Conservation (phyloP, 2,329 filamentous ascomycete genomes). For the Clonostachys rhizophaga region DNA sequence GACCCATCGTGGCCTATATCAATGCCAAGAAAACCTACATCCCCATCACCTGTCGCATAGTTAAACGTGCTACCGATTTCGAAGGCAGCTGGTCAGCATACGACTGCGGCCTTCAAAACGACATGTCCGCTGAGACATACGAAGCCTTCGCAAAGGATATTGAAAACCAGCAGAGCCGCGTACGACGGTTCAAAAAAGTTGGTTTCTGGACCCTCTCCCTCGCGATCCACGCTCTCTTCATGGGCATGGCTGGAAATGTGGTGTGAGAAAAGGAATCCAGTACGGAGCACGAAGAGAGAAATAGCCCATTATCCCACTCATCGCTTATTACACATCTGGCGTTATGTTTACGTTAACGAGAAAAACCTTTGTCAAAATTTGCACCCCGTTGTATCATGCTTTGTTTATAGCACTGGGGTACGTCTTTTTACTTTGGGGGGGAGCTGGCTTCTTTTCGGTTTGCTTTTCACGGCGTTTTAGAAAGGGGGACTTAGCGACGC, state of each 20-base stretch:
- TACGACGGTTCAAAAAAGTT: conserved; percentile 87
- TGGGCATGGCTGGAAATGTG: conserved; percentile 86
- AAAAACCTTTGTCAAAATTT: too few species aligned
- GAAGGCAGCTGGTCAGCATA: conserved; percentile 94
- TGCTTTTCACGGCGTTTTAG: too few species aligned
- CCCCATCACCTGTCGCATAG: conserved; percentile 88
- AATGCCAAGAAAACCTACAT: conserved; percentile 95
- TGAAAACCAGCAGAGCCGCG: conserved; percentile 79
- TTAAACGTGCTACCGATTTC: conserved; percentile 85
- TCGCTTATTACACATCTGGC: too few species aligned
- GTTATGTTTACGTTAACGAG: too few species aligned
- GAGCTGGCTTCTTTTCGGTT: too few species aligned
- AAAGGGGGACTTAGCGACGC: too few species aligned
- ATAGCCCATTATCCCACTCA: too few species aligned
- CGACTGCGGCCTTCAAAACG: conserved; percentile 91
- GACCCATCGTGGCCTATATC: conserved; percentile 97
- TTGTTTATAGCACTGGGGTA: too few species aligned
- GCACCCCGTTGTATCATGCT: too few species aligned
- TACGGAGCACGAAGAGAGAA: not conserved
- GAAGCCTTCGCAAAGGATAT: conserved; percentile 91
- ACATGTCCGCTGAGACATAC: conserved; percentile 89
- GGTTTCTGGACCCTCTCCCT: conserved; percentile 94
- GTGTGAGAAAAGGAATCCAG: conserved; percentile 27
- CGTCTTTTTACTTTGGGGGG: too few species aligned
- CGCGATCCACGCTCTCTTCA: conserved; percentile 87